Base-by-base conservation (phyloP, 306 rosid genomes). In the Lathyrus aphaca region DNA sequence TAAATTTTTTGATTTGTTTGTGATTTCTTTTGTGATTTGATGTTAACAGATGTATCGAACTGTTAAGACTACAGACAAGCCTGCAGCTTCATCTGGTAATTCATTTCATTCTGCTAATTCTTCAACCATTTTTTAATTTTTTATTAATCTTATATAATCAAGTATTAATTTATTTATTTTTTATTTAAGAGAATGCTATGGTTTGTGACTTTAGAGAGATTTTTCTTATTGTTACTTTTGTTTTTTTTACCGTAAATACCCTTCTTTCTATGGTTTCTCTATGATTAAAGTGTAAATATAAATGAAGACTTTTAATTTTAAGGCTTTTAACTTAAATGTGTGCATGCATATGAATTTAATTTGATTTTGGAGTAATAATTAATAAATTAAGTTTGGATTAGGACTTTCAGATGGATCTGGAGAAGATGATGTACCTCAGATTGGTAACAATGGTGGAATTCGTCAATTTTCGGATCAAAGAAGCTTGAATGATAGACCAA, bases 11-110 rank as follows among this genome's bases (percentile, higher is more conserved):
- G 55, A 37, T 66, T 57, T 46, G 23, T 27, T 60, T 8, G 13
- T 50, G 55, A 37, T 66, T 57, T 46, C 17, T 27, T 60, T 37
- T 57, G 42, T 59, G 32, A 39, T 62, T 39, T 62, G 10, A 18
- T 18, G 0, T 61, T 72, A 66, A 48, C 87, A 92, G 98, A 92
- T 92, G 98, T 92, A 92, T 83, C 82, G 98, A 66, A 92, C 98
- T 76, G 96, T 92, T 73, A 92, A 89, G 83, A 89, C 96, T 56
- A 89, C 98, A 81, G 96, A 87, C 92, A 92, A 86, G 51, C 92
- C 98, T 80, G 89, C 92, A 8, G 92, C 92, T 72, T 92, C 96
- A 57, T 87, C 98, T 80, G 98, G 98, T 92, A 89, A 89, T 89
- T 89, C 87, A 72, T 60, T 80, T 78, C 87, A 72, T 60, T 80